Base-by-base conservation (phyloP, 495 filamentous ascomycete species). In the Bacidia rubella region DNA sequence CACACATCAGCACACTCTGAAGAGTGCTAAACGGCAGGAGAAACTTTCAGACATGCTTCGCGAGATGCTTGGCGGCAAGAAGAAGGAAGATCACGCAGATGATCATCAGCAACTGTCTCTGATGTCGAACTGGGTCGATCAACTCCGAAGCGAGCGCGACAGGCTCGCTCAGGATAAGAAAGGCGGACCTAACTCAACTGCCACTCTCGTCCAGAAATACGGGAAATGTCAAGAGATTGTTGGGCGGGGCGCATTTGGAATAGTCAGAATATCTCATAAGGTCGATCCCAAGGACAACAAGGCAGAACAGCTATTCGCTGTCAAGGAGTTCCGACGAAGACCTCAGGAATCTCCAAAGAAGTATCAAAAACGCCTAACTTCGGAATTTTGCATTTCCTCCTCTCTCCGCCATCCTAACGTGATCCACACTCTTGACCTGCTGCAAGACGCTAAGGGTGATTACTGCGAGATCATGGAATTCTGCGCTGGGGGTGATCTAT, bases 401-500 rank as follows among this genome's bases (percentile, higher is more conserved):
- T 93, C 90, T 19, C 75, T 99, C 19, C 86, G 88, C 43, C 92
- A 99, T 63, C 92, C 90, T 10, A 99, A 99, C 65, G 87, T 99
- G 59, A 99, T 99, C 60, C 90, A 96, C 69, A 97, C 92, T 0
- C 77, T 99, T 32, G 92, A 99, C 63, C 79, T 99, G 17, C 70
- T 99, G 24, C 85, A 93, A 67, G 92, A 97, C 63, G 80, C 90
- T 49, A 99, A 97, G 68, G 92, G 93, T 53, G 90, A 96, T 65
- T 97, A 92, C 69, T 99, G 92, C 71, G 92, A 99, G 68, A 92
- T 97, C 25, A 99, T 99, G 92, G 92, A 99, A 67, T 99, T 90
- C 66, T 97, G 93, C 63, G 87, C 90, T 27, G 92, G 92, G 50
- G 92, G 92, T 32, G 92, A 99, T 68, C 76, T 99, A 20, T 99